phyloP scores from a whole-genome alignment of 371 early-diverging fungal species.

The Fennellomyces sp. region DNA sequence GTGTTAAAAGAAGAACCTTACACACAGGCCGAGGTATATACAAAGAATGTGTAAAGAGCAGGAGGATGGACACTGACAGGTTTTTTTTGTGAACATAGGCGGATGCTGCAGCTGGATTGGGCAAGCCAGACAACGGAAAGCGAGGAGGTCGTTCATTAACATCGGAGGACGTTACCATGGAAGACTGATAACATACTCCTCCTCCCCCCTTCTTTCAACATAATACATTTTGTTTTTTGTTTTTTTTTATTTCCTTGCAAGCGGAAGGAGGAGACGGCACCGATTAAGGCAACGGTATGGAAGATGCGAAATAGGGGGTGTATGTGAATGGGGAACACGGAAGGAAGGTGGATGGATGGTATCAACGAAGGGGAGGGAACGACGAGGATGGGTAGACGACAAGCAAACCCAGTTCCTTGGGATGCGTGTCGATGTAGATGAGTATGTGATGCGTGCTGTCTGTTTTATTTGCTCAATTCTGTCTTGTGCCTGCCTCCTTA shows the following conservation, averaged over 20 bases:
- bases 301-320: too few relatives aligned
- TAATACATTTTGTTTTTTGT: too few relatives aligned
- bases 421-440: not conserved
- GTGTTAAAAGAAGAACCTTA: constrained; percentile 80
- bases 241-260: too few relatives aligned
- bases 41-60: not conserved
- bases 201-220: too few relatives aligned
- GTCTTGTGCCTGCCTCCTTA: constrained; percentile 3
- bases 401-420: not conserved
- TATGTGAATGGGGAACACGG: too few relatives aligned
- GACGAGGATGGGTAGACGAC: not conserved
- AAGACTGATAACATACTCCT: constrained; percentile 27
- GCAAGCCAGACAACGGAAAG: constrained; percentile 50
- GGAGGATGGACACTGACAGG: constrained; percentile 1
- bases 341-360: too few relatives aligned
- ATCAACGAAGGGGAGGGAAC: not conserved
- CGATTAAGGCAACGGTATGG: too few relatives aligned
- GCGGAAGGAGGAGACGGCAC: too few relatives aligned
- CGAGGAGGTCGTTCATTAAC: constrained; percentile 36
- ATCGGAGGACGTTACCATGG: constrained; percentile 38
- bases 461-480: not conserved
- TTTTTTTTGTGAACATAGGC: constrained; percentile 27
- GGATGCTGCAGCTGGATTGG: constrained; percentile 50
- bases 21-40: constrained; percentile 86
- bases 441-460: not conserved